Evolutionary conservation across 2,329 filamentous ascomycete genomes (phyloP).

Genomic region (Ustilaginoidea virens): DNA sequence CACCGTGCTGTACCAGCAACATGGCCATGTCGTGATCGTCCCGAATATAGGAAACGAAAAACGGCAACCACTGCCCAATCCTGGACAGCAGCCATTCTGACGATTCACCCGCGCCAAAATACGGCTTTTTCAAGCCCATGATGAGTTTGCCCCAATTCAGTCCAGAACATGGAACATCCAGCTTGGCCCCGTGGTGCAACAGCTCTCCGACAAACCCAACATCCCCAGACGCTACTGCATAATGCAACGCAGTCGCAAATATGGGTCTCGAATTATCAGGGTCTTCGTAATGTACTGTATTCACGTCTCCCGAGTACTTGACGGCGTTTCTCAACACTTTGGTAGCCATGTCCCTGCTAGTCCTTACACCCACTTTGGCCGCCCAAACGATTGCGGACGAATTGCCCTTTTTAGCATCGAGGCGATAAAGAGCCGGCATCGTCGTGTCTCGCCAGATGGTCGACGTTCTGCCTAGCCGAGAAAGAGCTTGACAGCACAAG

Average conservation of each 20-base stretch:
- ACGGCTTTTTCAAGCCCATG: background rate
- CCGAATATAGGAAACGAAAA: background rate
- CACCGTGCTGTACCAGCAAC: background rate
- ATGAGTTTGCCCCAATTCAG: background rate
- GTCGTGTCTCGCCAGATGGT: background rate
- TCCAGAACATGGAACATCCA: slow-evolving; percentile 1
- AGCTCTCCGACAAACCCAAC: background rate
- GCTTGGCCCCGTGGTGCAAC: slow-evolving; percentile 1
- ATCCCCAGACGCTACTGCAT: background rate
- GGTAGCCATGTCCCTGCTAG: no score
- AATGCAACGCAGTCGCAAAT: slow-evolving; percentile 2
- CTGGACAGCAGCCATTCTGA: no score
- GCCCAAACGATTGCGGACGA: slow-evolving; percentile 3
- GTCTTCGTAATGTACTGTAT: background rate
- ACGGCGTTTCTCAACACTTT: background rate
- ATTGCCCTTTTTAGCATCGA: slow-evolving; percentile 1
- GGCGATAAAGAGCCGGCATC: background rate
- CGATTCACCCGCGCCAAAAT: no score
- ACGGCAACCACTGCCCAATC: no score
- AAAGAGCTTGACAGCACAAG: background rate
- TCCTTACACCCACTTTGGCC: no score
- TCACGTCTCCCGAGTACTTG: slow-evolving; percentile 1
- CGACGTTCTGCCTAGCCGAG: background rate
- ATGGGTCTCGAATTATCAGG: no score
- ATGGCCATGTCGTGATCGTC: background rate